phyloP scores from a whole-genome alignment of 176 grass and related monocot genomes.

The Aegilops bicornis region DNA sequence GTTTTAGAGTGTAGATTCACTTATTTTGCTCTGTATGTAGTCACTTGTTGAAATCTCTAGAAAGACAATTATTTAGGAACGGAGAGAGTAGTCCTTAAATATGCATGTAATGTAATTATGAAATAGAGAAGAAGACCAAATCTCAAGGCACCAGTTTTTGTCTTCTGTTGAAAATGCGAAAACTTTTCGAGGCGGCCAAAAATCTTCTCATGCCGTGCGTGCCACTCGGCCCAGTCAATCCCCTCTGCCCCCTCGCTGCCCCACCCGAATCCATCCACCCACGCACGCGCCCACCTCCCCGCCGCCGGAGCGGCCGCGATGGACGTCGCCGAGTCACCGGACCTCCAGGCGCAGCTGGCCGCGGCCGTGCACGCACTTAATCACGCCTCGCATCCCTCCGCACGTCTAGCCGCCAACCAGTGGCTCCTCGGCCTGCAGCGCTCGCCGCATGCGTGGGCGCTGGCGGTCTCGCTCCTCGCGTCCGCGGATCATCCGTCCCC shows the following conservation, averaged over 20 bases:
- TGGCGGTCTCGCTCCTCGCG: constrained; percentile 33
- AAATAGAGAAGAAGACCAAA: too few relatives aligned
- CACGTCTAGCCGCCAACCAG: constrained; percentile 34
- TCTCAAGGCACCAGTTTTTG: too few relatives aligned
- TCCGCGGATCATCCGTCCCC: constrained; percentile 42
- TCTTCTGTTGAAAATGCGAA: too few relatives aligned
- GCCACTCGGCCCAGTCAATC: constrained; percentile 46
- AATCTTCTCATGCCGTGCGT: constrained; percentile 10
- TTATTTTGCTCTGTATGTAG: too few relatives aligned
- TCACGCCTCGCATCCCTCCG: constrained; percentile 12
- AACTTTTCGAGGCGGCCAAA: too few relatives aligned
- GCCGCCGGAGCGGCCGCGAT: constrained; percentile 28
- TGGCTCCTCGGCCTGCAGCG: constrained; percentile 45
- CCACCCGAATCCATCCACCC: constrained; percentile 21
- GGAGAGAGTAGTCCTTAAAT: too few relatives aligned
- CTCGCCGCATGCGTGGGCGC: constrained; percentile 39
- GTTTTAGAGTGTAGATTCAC: too few relatives aligned
- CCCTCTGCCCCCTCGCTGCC: constrained; percentile 20
- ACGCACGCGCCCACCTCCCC: not conserved
- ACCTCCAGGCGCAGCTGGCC: constrained; percentile 61
- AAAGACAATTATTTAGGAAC: too few relatives aligned
- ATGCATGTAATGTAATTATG: too few relatives aligned
- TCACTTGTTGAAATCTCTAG: too few relatives aligned
- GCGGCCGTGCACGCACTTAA: constrained; percentile 60
- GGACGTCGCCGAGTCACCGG: constrained; percentile 39